Evolutionary conservation across 176 grass and related monocot genomes (phyloP).

Genomic region (Avena sativa): DNA sequence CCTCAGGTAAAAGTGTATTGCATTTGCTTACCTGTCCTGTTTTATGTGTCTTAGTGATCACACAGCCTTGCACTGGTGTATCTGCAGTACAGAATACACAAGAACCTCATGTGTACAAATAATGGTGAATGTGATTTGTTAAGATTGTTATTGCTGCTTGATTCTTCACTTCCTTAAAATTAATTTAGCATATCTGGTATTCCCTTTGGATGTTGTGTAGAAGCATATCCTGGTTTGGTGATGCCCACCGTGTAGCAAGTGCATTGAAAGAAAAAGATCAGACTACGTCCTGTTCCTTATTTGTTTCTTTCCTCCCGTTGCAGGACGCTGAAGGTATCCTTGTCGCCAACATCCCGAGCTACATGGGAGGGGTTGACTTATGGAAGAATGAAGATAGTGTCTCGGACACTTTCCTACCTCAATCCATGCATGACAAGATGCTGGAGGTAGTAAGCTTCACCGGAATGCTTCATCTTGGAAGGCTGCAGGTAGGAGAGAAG

Average conservation of each 20-base stretch:
- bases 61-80: not conserved
- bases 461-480: slow-evolving; percentile 86
- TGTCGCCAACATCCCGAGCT: slow-evolving; percentile 88
- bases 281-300: not conserved
- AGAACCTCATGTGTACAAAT: slow-evolving; percentile 24
- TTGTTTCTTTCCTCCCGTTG: slow-evolving; percentile 4
- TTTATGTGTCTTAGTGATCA: not conserved
- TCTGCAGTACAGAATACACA: not conserved
- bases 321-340: slow-evolving; percentile 87
- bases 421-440: slow-evolving; percentile 91
- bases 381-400: slow-evolving; percentile 87
- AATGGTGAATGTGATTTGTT: not conserved
- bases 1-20: slow-evolving; percentile 64
- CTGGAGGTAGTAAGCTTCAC: slow-evolving; percentile 91
- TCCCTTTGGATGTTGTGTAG: not conserved
- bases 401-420: slow-evolving; percentile 61
- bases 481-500: slow-evolving; percentile 61
- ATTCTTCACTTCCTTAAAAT: slow-evolving; percentile 14
- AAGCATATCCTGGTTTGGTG: slow-evolving; percentile 11
- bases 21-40: slow-evolving; percentile 16
- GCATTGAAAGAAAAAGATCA: slow-evolving; percentile 7
- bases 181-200: not conserved
- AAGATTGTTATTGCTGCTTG: slow-evolving; percentile 3
- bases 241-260: not conserved
- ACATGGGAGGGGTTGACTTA: slow-evolving; percentile 97